A percentile compares a stretch with the other conserved stretches of the same genome.
Evolutionary conservation across 345 rosid genomes (phyloP).

Genomic region (Diplotaxis tenuifolia): DNA sequence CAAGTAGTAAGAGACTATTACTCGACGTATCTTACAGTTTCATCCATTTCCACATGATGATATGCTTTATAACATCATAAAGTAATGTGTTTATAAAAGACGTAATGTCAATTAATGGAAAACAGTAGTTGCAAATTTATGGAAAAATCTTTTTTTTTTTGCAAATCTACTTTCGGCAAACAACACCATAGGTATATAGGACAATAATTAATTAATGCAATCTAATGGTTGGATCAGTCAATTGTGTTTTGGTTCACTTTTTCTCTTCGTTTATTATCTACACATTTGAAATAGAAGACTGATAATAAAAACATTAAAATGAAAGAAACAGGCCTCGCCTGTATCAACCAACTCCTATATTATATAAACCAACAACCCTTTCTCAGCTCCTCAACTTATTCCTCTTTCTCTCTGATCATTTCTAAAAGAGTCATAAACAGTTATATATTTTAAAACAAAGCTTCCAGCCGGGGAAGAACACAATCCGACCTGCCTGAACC

Average conservation of each 20-base stretch:
- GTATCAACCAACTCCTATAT: conserved; percentile 30
- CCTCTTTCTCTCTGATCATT: conserved; percentile 20
- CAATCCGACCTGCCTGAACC: conserved; percentile 9
- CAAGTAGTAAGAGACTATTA: background rate
- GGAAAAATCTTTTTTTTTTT: too few species aligned
- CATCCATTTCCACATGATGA: conserved; percentile 6
- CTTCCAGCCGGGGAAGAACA: background rate
- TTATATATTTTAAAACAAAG: background rate
- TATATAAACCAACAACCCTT: conserved; percentile 35
- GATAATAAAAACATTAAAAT: background rate
- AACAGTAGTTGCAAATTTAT: conserved; percentile 3
- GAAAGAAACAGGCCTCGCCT: conserved; percentile 24
- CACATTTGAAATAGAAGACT: background rate
- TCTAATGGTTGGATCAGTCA: conserved; percentile 10
- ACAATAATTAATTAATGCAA: background rate
- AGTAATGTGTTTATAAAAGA: background rate
- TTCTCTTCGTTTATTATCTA: conserved; percentile 5
- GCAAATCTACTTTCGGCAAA: conserved; percentile 4
- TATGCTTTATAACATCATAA: background rate
- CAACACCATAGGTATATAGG: background rate
- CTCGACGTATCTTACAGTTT: background rate
- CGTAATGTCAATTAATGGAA: conserved; percentile 12
- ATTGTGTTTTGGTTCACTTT: conserved; percentile 5
- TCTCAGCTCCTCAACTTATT: conserved; percentile 20
- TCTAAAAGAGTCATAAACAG: background rate